Conservation (phyloP, 257 asterid genomes). For the Paulownia fortunei region DNA sequence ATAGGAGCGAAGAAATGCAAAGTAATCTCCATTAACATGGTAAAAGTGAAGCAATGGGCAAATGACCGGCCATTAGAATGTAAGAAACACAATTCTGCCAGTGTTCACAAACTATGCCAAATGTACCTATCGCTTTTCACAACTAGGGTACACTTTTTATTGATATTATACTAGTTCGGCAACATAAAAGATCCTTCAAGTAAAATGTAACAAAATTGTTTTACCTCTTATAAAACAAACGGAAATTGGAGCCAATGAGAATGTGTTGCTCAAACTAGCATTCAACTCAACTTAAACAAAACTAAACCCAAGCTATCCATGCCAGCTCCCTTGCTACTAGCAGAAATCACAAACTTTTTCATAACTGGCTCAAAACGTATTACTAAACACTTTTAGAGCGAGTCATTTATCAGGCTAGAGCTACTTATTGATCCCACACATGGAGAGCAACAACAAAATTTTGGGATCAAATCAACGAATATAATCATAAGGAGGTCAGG, state of each 20-base stretch:
- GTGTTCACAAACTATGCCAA: slow-evolving; percentile 21
- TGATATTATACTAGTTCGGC: background rate
- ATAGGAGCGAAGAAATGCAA: slow-evolving; percentile 1
- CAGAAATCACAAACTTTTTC: slow-evolving; percentile 1
- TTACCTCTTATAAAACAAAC: background rate
- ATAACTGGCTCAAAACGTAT: background rate
- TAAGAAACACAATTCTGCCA: slow-evolving; percentile 10
- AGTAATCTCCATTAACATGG: slow-evolving; percentile 11
- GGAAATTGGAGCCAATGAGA: background rate
- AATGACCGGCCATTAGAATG: slow-evolving; percentile 10
- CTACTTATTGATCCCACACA: background rate
- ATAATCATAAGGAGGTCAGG: background rate
- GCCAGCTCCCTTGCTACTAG: background rate
- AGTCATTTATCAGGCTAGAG: slow-evolving; percentile 12
- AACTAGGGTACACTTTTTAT: background rate
- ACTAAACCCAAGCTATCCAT: background rate
- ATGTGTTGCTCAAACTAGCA: slow-evolving; percentile 9
- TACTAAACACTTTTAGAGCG: background rate
- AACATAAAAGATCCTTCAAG: background rate
- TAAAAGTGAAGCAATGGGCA: slow-evolving; percentile 12
- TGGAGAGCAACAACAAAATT: background rate
- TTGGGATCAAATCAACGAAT: background rate
- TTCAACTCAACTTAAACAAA: slow-evolving; percentile 15
- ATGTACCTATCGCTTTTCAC: background rate
- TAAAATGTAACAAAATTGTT: slow-evolving; percentile 1